Evolutionary conservation across 176 grass and related monocot genomes (phyloP), one percentile per base, ranked within the genome.

Genomic region (Chloris gayana): DNA sequence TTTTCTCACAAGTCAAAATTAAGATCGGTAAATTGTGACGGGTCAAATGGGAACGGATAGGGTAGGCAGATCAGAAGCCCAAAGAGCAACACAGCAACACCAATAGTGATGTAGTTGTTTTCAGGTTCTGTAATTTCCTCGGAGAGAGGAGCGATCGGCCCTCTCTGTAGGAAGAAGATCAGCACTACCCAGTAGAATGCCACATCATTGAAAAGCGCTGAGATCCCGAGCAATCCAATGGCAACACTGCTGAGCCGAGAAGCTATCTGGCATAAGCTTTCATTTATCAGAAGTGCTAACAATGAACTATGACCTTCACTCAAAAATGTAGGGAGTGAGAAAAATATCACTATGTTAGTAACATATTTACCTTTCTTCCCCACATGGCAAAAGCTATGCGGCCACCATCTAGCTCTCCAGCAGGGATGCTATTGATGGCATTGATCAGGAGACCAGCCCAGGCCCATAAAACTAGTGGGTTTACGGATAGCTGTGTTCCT

Each of bases 401-500:
- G 0, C 92, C 96, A 0, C 92, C 96, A 42, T 99, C 96, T 39
- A 99, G 92, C 69, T 99, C 92, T 81, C 96, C 92, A 30, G 90
- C 88, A 7, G 96, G 96, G 58, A 99, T 93, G 72, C 92, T 91
- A 44, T 95, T 99, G 50, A 95, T 93, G 53, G 96, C 96, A 54
- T 95, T 99, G 66, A 99, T 91, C 66, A 99, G 72, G 44, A 99
- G 96, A 74, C 96, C 96, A 35, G 96, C 79, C 96, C 96, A 99
- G 11, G 96, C 88, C 92, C 90, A 99, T 31, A 99, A 69, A 38
- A 99, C 96, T 32, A 99, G 89, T 14, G 96, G 96, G 74, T 99
- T 99, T 64, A 99, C 80, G 9, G 96, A 87, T 67, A 99, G 69
- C 25, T 78, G 81, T 67, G 86, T 79, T n/a, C 96, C 96, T 94